Evolutionary conservation across 768 basidiomycete genomes (phyloP).

Genomic region (Crassisporium funariophilum): DNA sequence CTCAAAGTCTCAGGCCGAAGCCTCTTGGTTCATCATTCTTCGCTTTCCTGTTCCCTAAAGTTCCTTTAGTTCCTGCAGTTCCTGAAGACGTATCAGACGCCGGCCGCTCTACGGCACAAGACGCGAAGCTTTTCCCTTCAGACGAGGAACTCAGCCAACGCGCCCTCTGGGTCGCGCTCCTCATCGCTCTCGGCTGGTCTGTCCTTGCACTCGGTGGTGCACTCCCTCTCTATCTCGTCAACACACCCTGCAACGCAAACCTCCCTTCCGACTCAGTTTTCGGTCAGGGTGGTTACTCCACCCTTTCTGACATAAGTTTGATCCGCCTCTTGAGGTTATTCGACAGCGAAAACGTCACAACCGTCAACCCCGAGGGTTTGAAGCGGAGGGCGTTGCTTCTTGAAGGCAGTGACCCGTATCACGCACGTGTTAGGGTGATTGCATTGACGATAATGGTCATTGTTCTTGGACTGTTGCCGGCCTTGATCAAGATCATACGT

Average conservation of each 20-base stretch:
- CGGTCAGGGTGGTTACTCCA: conserved; percentile 59
- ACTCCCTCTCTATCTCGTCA: conserved; percentile 72
- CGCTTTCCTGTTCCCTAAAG: conserved; percentile 71
- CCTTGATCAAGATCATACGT: conserved; percentile 61
- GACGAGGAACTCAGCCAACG: conserved; percentile 76
- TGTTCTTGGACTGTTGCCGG: conserved; percentile 64
- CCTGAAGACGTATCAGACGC: conserved; percentile 59
- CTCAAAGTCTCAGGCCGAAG: conserved; percentile 60
- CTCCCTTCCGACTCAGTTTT: conserved; percentile 45
- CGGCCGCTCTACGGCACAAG: conserved; percentile 48
- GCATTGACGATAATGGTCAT: conserved; percentile 64
- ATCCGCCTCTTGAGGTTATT: conserved; percentile 69
- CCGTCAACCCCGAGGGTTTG: conserved; percentile 30
- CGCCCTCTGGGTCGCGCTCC: conserved; percentile 65
- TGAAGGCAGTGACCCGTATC: conserved; percentile 38
- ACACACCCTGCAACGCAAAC: conserved; percentile 66
- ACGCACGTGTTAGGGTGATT: conserved; percentile 65
- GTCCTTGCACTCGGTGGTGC: conserved; percentile 69
- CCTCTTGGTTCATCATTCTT: conserved; percentile 59
- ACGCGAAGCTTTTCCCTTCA: conserved; percentile 66
- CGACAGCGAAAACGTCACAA: conserved; percentile 42
- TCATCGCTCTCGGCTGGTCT: conserved; percentile 67
- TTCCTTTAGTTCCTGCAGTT: conserved; percentile 63
- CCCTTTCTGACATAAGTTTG: conserved; percentile 76
- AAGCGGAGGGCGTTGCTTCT: conserved; percentile 34